These are phyloP conservation scores for Alternaria conjuncta DNA, from an alignment of 2,329 filamentous ascomycete genomes.

Conservation along the genomic window DNA sequence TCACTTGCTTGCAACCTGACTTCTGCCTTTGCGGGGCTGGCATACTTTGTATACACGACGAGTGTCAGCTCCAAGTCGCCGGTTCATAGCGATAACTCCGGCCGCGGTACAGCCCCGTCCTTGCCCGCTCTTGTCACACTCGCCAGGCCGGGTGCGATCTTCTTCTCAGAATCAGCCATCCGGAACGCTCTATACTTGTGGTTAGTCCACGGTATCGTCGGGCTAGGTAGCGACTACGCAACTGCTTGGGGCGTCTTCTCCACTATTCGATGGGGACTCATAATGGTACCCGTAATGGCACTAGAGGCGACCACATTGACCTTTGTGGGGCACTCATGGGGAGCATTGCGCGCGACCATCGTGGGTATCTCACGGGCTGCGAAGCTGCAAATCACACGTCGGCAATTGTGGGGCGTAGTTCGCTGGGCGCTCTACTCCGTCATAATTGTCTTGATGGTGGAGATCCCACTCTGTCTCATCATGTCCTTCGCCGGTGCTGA, in stretches of 20 bases:
- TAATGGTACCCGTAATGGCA: conserved; percentile 75
- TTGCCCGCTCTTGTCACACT: conserved; percentile 59
- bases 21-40: conserved; percentile 56
- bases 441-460: conserved; percentile 61
- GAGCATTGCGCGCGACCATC: conserved; percentile 53
- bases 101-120: conserved; percentile 28
- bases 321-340: conserved; percentile 73
- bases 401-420: conserved; percentile 51
- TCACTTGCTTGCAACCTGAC: conserved; percentile 61
- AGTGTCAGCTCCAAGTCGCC: conserved; percentile 41
- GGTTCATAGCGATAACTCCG: conserved; percentile 5
- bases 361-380: conserved; percentile 27
- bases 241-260: conserved; percentile 78
- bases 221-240: conserved; percentile 68
- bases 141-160: conserved; percentile 63
- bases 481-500: conserved; percentile 65
- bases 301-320: conserved; percentile 69
- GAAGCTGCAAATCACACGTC: conserved; percentile 26
- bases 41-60: conserved; percentile 62
- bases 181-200: conserved; percentile 75
- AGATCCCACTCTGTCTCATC: conserved; percentile 68
- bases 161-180: conserved; percentile 69
- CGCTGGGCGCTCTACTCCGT: conserved; percentile 63
- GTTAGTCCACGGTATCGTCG: conserved; percentile 69
- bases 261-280: conserved; percentile 74